Evolutionary conservation across 495 filamentous ascomycete species (phyloP), one percentile per base, ranked within the genome.

Genomic region (Aspergillus cristatus): DNA sequence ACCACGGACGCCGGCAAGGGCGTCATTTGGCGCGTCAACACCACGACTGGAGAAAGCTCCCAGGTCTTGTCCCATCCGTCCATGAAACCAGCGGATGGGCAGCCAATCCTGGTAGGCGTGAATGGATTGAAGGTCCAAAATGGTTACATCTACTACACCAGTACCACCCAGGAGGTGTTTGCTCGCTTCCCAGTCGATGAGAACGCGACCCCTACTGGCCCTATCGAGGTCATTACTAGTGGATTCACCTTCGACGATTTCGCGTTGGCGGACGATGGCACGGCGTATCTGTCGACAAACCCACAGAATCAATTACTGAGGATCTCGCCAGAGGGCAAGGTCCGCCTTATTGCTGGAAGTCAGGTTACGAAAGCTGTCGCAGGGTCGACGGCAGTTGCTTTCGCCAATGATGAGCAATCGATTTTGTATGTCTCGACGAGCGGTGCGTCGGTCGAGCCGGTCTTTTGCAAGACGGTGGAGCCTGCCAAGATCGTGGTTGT

Each of bases 1-100:
- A 46, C 60, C 26, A 60, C 66, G n/a, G 66, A 70, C 35, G 62
- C 61, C 6, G 48, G 38, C 10, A 46, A 55, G 22, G 66, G 60
- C 1, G 47, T 41, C 0, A 39, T 66, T 1, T 65, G 57, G 52
- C 57, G 51, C 22, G 22, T 69, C 30, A 46, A 66, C 37, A 43
- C 45, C 7, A 28, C 43, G 14, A 51, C 58, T 3, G 58, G 60
- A 2, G 46, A 60, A n/a, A 58, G 57, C 38, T 30, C 32, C 2
- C 38, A 57, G 17, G 55, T 56, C 6, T 28, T 63, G 17, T 41
- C 58, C 28, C 48, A 62, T 20, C 48, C 57, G 5, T 48, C 40
- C 10, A 43, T 56, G 38, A 8, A 4, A 24, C 20, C 20, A 4
- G 54, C 51, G 18, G 37, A 45, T 28, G 43, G 42, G 3, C 35